These are phyloP conservation scores for Orychophragmus violaceus DNA, from an alignment of 345 rosid genomes.

Conservation along the genomic window DNA sequence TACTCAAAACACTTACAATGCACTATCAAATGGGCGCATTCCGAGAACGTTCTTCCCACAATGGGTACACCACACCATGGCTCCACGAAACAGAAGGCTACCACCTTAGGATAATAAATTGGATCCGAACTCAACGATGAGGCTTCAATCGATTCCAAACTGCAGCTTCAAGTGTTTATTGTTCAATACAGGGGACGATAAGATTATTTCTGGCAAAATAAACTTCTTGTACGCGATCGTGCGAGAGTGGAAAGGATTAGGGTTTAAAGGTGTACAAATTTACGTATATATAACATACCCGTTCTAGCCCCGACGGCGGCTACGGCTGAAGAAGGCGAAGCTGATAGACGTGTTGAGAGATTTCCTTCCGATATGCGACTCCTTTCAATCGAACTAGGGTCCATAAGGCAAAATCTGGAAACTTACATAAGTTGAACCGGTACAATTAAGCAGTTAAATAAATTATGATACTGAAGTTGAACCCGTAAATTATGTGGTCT, in stretches of 20 bases:
- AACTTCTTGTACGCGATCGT: no score
- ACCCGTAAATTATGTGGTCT: no score
- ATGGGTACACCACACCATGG: constrained; percentile 28
- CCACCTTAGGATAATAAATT: background rate
- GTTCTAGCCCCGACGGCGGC: background rate
- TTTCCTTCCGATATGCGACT: background rate
- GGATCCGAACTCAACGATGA: background rate
- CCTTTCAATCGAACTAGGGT: background rate
- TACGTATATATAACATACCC: background rate
- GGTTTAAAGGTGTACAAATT: background rate
- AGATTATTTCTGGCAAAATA: no score
- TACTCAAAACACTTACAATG: no score
- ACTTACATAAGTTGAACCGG: no score
- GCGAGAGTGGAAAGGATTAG: constrained; percentile 1
- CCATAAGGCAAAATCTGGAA: background rate
- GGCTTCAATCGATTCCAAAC: background rate
- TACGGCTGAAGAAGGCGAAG: background rate
- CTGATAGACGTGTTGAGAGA: background rate
- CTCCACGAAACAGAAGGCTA: background rate
- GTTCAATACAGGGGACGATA: no score
- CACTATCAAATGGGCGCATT: constrained; percentile 22
- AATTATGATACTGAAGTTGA: no score
- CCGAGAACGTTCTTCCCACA: constrained; percentile 22
- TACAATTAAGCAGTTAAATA: no score
- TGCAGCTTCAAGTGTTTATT: no score